Evolutionary conservation across 169 alveolate genomes (phyloP).

Genomic region (Cryptosporidium sp.): DNA sequence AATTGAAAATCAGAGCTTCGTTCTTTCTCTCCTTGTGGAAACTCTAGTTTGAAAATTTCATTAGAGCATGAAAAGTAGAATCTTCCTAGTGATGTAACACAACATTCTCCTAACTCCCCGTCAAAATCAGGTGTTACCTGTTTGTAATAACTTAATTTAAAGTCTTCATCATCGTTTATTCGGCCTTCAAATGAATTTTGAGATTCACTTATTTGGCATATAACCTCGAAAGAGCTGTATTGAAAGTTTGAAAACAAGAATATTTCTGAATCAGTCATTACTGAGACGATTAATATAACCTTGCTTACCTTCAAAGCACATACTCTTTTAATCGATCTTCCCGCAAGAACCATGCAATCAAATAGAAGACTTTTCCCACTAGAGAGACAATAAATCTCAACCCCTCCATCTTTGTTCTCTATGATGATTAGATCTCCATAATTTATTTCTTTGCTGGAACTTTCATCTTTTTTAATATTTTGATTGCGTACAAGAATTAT

Average conservation of each 20-base stretch:
- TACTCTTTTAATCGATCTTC: neutral
- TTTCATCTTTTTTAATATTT: neutral
- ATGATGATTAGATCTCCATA: conserved; percentile 34
- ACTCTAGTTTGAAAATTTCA: conserved; percentile 18
- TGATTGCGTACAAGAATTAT: neutral
- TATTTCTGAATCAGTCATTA: conserved; percentile 26
- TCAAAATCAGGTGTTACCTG: conserved; percentile 10
- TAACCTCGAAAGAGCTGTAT: conserved; percentile 17
- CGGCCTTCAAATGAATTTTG: neutral
- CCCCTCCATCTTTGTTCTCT: conserved; percentile 6
- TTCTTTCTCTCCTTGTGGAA: conserved; percentile 18
- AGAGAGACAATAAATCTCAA: conserved; percentile 10
- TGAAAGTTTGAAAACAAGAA: conserved; percentile 19
- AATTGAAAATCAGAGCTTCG: conserved; percentile 25
- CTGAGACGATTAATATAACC: conserved; percentile 9
- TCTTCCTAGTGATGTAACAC: conserved; percentile 15
- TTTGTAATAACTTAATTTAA: neutral
- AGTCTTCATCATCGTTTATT: neutral
- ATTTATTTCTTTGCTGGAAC: neutral
- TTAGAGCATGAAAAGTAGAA: conserved; percentile 31
- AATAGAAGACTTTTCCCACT: neutral
- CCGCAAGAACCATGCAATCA: conserved; percentile 6
- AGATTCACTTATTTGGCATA: neutral
- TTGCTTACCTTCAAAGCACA: neutral
- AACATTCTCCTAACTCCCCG: conserved; percentile 13